These are phyloP conservation scores for Saccharomyces hybrid DNA, from an alignment of 1,139 yeast species.

Conservation along the genomic window DNA sequence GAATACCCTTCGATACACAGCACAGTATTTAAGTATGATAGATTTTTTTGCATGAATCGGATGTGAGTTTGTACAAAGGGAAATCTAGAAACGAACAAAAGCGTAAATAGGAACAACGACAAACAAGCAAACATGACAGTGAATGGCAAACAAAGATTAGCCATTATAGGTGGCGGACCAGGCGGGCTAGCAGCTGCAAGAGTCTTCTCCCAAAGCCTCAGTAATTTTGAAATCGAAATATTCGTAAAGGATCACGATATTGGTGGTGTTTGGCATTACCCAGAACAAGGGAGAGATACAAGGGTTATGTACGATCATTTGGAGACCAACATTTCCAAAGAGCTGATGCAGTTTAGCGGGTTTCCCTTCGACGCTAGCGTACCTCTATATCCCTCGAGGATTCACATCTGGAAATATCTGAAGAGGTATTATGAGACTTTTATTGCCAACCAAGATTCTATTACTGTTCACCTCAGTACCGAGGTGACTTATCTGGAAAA, in stretches of 20 bases:
- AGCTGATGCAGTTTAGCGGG: conserved; percentile 27
- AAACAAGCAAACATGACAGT: not conserved
- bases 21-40: too few relatives aligned
- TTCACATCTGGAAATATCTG: conserved; percentile 23
- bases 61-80: too few relatives aligned
- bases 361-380: conserved; percentile 21
- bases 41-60: too few relatives aligned
- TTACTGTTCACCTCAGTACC: conserved; percentile 14
- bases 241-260: conserved; percentile 20
- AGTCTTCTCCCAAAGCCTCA: conserved; percentile 21
- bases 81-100: too few relatives aligned
- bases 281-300: conserved; percentile 14
- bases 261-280: conserved; percentile 31
- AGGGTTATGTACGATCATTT: conserved; percentile 28
- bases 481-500: conserved; percentile 16
- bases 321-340: conserved; percentile 28
- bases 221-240: conserved; percentile 16
- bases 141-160: conserved; percentile 14
- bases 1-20: too few relatives aligned
- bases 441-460: conserved; percentile 11
- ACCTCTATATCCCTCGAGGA: conserved; percentile 21
- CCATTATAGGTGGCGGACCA: conserved; percentile 31
- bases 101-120: not conserved
- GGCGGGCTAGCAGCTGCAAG: conserved; percentile 29
- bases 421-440: conserved; percentile 16